Evolutionary conservation across 768 basidiomycete genomes (phyloP).

Genomic region (Phlegmacium glaucopus): DNA sequence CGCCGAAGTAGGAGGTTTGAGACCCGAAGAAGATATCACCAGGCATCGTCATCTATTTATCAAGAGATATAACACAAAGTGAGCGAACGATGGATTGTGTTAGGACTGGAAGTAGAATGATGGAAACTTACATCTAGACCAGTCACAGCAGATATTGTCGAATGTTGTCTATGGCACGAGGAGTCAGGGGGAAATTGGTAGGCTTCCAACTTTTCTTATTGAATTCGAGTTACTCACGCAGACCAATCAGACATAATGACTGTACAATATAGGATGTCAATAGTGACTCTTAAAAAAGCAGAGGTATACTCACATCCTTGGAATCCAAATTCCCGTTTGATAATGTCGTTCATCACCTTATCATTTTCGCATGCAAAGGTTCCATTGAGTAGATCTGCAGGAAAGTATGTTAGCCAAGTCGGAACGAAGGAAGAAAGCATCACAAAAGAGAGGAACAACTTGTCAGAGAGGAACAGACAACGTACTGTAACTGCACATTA

Average conservation of each 20-base stretch:
- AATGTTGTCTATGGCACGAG: conserved; percentile 34
- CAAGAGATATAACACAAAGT: not conserved
- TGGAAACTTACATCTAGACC: conserved; percentile 61
- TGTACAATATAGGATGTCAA: conserved; percentile 11
- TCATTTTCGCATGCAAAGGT: conserved; percentile 65
- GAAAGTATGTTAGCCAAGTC: not conserved
- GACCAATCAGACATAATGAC: conserved; percentile 44
- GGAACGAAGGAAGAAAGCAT: not conserved
- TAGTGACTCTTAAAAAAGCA: not conserved
- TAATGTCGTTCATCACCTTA: conserved; percentile 52
- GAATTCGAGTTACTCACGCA: not conserved
- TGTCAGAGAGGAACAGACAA: conserved; percentile 7
- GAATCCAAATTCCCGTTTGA: conserved; percentile 67
- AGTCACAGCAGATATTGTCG: conserved; percentile 49
- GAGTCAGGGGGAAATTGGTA: not conserved
- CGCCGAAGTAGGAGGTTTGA: conserved; percentile 59
- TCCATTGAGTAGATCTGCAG: conserved; percentile 54
- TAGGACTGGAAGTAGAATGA: not conserved
- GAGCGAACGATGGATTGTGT: not conserved
- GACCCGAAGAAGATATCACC: conserved; percentile 46
- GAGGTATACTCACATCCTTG: conserved; percentile 48
- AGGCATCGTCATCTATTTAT: conserved; percentile 66
- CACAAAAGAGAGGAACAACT: not conserved
- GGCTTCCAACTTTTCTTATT: not conserved
- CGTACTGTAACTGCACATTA: conserved; percentile 79